phyloP scores from a whole-genome alignment of 2,329 filamentous ascomycete genomes.

The Trichoderma harzianum region DNA sequence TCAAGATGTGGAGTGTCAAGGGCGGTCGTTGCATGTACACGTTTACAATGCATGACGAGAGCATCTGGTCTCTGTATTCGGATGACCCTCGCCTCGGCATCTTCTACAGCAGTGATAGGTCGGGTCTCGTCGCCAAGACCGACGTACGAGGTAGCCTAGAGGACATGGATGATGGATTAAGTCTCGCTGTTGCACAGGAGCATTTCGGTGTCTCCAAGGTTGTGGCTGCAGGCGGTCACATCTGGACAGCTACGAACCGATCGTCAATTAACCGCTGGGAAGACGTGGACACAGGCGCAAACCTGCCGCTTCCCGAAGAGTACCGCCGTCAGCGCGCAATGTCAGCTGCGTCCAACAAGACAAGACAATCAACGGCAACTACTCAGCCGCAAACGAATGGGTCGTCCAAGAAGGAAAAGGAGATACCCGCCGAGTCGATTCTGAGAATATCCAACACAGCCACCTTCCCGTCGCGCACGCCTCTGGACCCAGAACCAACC shows the following conservation, averaged over 20 bases:
- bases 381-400: conserved; percentile 35
- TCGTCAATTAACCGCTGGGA: conserved; percentile 92
- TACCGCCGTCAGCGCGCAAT: conserved; percentile 48
- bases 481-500: conserved; percentile 54
- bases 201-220: conserved; percentile 74
- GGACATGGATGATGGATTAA: conserved; percentile 79
- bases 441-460: conserved; percentile 82
- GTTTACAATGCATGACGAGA: conserved; percentile 97
- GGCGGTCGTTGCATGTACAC: conserved; percentile 97
- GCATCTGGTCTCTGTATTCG: conserved; percentile 93
- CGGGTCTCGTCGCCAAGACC: conserved; percentile 92
- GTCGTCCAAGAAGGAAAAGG: conserved; percentile 57
- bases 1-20: conserved; percentile 97
- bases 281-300: conserved; percentile 75
- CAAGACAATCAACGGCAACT: conserved; percentile 25
- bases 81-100: conserved; percentile 79
- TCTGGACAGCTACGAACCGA: conserved; percentile 87
- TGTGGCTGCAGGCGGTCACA: conserved; percentile 66
- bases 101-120: conserved; percentile 93
- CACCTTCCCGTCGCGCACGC: conserved; percentile 60
- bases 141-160: conserved; percentile 71
- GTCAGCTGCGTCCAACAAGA: conserved; percentile 42
- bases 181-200: conserved; percentile 87
- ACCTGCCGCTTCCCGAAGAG: conserved; percentile 61
- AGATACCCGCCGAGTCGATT: conserved; percentile 74